Evolutionary conservation across 2,329 filamentous ascomycete genomes (phyloP), one percentile per base, ranked within the genome.

Genomic region (Aspergillus thermomutatus): DNA sequence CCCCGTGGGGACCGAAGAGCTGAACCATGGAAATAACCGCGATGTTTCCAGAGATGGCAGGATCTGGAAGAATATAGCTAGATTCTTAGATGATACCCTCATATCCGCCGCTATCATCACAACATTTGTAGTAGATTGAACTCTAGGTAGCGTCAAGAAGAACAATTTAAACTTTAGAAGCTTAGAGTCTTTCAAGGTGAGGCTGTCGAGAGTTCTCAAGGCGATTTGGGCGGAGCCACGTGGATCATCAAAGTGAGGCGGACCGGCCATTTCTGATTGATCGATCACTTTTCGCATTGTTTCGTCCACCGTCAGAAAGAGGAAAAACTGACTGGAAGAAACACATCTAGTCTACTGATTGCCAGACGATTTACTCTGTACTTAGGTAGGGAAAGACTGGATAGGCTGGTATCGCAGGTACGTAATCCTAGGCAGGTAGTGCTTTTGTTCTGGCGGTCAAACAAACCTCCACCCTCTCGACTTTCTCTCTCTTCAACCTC

Each of bases 241-340:
- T 68, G 65, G 64, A 68, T 64, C 61, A 57, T 53, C 57, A 63
- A 65, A 68, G 67, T 68, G 66, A 67, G 64, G 64, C 66, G 61
- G 55, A 52, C 58, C 41, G 45, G 10, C 21, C 21, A 23, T 11
- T 46, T 45, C 41, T 23, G 43, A 26, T 14, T 46, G 43, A 26
- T 23, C 9, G 31, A 46, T 7, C 5, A 25, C 23, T 7, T 14
- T 21, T 46, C 14, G 14, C 31, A 37, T 17, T 17, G 14, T 46
- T 46, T 23, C 14, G 21, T 46, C 43, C 43, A n/a, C 11, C 23
- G 10, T 6, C 23, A 26, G 40, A 11, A 46, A 53, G 25, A 21
- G 11, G 25, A 23, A 50, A 45, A 28, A 40, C 2, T 27, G 6
- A 46, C 40, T 37, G 31, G 31, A 37, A 37, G 31, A 37, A 37